Conservation (phyloP, 768 basidiomycete genomes). For the Lactarius deliciosus region DNA sequence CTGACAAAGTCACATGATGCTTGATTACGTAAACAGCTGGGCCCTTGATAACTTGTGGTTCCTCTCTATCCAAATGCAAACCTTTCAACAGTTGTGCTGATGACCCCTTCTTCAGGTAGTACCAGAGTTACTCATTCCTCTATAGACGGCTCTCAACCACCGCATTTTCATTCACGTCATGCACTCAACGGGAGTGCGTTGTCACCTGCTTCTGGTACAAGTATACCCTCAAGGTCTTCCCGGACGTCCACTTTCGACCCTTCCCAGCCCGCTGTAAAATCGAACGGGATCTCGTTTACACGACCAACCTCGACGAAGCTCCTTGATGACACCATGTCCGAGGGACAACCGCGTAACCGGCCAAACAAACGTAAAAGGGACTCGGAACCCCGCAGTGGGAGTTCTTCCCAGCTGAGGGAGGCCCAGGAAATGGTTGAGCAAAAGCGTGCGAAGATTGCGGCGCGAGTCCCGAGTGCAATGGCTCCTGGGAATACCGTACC, state of each 20-base stretch:
- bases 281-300: neutral
- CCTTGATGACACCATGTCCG: neutral
- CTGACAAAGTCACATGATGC: neutral
- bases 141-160: neutral
- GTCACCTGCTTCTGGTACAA: neutral
- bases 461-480: conserved; percentile 18
- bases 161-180: neutral
- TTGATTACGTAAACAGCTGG: neutral
- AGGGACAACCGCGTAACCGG: neutral
- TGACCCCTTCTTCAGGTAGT: conserved; percentile 16
- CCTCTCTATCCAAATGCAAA: neutral
- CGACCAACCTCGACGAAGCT: neutral
- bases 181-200: neutral
- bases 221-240: conserved; percentile 8
- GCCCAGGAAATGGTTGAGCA: conserved; percentile 21
- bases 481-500: neutral
- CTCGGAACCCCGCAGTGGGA: neutral
- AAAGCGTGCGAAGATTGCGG: conserved; percentile 23
- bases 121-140: neutral
- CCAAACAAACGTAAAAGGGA: conserved; percentile 19
- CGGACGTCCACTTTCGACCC: conserved; percentile 1
- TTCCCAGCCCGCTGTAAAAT: conserved; percentile 2
- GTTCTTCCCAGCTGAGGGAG: conserved; percentile 4
- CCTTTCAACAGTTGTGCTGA: conserved; percentile 2
- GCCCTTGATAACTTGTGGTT: neutral